These are phyloP conservation scores for Linaria vulgaris DNA, from an alignment of 257 asterid species.

Conservation along the genomic window DNA sequence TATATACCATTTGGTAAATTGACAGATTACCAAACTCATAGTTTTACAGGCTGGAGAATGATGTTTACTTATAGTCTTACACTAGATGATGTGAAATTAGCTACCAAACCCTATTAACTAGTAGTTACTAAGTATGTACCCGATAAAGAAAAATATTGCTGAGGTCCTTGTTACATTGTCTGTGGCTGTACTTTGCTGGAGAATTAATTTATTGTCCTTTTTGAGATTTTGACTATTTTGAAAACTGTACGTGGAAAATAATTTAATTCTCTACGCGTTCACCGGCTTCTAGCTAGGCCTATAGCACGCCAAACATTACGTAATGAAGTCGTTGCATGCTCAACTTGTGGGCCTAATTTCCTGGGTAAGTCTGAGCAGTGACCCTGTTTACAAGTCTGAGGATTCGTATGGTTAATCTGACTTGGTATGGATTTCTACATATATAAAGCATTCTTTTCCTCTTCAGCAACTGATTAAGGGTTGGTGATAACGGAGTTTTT, in stretches of 20 bases:
- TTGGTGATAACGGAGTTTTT: not conserved
- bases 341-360: no score
- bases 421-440: no score
- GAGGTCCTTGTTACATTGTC: not conserved
- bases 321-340: no score
- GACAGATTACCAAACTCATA: constrained; percentile 34
- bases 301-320: not conserved
- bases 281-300: not conserved
- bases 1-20: constrained; percentile 24
- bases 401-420: not conserved
- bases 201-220: not conserved
- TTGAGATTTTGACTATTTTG: not conserved
- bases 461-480: constrained; percentile 4
- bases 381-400: not conserved
- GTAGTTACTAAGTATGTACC: no score
- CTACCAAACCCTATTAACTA: constrained; percentile 26
- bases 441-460: no score
- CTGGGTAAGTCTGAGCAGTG: not conserved
- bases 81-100: constrained; percentile 1
- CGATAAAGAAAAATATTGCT: no score
- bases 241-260: not conserved
- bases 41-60: constrained; percentile 34
- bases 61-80: constrained; percentile 16
- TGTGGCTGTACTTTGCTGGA: not conserved
- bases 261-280: not conserved